Conservation (phyloP, 371 early-diverging fungal species). For the Blastocladiella emersonii region DNA sequence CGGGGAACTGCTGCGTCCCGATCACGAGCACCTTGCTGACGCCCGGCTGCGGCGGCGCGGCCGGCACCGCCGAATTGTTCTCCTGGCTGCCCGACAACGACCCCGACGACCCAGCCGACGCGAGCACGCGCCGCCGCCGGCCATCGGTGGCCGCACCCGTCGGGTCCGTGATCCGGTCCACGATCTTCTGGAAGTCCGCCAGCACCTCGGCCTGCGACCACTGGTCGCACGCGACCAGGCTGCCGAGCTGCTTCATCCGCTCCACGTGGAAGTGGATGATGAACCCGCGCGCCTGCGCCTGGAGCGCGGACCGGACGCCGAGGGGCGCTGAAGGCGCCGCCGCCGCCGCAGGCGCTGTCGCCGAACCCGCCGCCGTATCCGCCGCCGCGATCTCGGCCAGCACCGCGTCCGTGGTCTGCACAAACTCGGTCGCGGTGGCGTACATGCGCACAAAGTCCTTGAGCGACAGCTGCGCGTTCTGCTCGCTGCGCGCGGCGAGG, state of each 20-base stretch:
- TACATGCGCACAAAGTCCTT: slow-evolving; percentile 73
- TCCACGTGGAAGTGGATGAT: slow-evolving; percentile 82
- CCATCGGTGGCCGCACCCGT: neutral
- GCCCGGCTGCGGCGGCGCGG: slow-evolving; percentile 6
- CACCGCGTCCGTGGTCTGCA: slow-evolving; percentile 14
- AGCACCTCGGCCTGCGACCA: slow-evolving; percentile 87
- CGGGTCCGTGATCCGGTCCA: slow-evolving; percentile 45
- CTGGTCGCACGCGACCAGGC: slow-evolving; percentile 86
- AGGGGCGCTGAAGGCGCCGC: too few relatives aligned
- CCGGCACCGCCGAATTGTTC: neutral
- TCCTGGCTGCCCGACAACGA: neutral
- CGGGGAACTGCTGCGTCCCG: slow-evolving; percentile 50
- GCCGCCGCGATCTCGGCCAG: neutral
- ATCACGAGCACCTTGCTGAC: slow-evolving; percentile 37
- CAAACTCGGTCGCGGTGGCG: slow-evolving; percentile 57
- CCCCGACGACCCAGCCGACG: neutral
- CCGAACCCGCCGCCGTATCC: neutral
- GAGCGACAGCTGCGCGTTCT: slow-evolving; percentile 70
- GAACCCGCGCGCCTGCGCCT: slow-evolving; percentile 59
- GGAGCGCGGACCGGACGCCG: neutral
- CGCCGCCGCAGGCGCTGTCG: too few relatives aligned
- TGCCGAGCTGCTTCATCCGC: slow-evolving; percentile 62
- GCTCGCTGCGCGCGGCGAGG: slow-evolving; percentile 69
- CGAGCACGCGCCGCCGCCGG: neutral
- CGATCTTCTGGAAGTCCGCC: slow-evolving; percentile 73